Percentiles rank a stretch among this genome's conserved stretches.
Conservation (phyloP, 179 eudicot genomes). For the Monotropa hypopitys region DNA sequence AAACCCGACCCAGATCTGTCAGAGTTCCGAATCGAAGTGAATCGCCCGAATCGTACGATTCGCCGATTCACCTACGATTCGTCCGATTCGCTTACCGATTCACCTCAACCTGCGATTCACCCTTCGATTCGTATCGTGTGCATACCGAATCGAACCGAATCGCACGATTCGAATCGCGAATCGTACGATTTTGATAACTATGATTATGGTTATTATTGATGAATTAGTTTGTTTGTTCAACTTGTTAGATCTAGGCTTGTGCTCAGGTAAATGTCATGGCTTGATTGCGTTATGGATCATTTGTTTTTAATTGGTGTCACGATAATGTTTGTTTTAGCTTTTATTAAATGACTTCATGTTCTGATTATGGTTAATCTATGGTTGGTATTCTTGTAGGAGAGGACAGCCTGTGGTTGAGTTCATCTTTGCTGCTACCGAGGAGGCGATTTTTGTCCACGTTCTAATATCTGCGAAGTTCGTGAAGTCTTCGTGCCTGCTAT, state of each 20-base stretch:
- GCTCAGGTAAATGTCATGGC: neutral
- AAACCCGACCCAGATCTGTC: too few species aligned
- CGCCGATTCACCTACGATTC: too few species aligned
- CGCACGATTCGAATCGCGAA: too few species aligned
- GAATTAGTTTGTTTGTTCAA: neutral
- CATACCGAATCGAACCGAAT: too few species aligned
- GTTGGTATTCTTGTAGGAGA: conserved; percentile 46
- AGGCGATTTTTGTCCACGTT: conserved; percentile 75
- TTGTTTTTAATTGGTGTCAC: neutral
- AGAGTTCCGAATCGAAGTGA: too few species aligned
- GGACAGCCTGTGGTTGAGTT: conserved; percentile 84
- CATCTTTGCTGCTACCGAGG: conserved; percentile 86
- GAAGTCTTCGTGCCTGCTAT: neutral
- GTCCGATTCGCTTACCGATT: too few species aligned
- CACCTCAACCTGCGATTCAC: too few species aligned
- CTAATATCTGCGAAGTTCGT: conserved; percentile 74
- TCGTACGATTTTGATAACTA: too few species aligned
- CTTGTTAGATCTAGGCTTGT: neutral
- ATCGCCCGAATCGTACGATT: too few species aligned
- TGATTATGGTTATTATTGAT: neutral
- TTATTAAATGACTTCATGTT: neutral
- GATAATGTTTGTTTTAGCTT: neutral
- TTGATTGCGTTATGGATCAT: neutral
- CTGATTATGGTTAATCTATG: conserved; percentile 1
- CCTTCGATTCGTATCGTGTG: too few species aligned